Percentiles rank a stretch among this genome's conserved stretches.
phyloP scores from a whole-genome alignment of 1,284 basidiomycete genomes.

The Ustilago xerochloae region DNA sequence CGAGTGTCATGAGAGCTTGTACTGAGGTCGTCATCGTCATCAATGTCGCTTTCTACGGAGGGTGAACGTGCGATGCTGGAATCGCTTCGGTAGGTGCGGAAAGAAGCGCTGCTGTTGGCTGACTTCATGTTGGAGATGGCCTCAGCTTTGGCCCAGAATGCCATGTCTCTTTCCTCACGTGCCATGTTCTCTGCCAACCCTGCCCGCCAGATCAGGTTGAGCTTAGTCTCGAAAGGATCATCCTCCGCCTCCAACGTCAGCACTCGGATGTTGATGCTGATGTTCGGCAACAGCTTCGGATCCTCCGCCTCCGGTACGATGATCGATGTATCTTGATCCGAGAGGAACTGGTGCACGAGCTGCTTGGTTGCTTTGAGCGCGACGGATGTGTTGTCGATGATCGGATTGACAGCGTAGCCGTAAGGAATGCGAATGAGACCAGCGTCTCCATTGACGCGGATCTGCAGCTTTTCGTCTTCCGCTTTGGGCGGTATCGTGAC shows the following conservation, averaged over 20 bases:
- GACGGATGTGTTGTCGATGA: slow-evolving; percentile 69
- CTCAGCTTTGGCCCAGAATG: slow-evolving; percentile 81
- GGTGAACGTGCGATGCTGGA: slow-evolving; percentile 17
- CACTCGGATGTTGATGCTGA: slow-evolving; percentile 75
- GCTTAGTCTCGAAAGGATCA: slow-evolving; percentile 83
- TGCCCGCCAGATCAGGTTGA: slow-evolving; percentile 82
- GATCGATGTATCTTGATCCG: slow-evolving; percentile 58
- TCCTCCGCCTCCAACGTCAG: slow-evolving; percentile 82
- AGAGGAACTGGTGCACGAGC: slow-evolving; percentile 69
- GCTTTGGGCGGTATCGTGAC: slow-evolving; percentile 62
- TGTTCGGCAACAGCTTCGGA: slow-evolving; percentile 71
- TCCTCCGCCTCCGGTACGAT: slow-evolving; percentile 61
- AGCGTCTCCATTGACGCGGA: slow-evolving; percentile 75
- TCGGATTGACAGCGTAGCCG: slow-evolving; percentile 77
- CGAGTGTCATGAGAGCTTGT: slow-evolving; percentile 17
- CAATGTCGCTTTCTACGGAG: not conserved
- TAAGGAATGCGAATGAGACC: slow-evolving; percentile 82
- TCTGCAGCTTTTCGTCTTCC: slow-evolving; percentile 19
- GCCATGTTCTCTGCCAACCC: slow-evolving; percentile 80
- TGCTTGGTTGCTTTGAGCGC: slow-evolving; percentile 70
- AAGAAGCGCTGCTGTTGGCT: slow-evolving; percentile 67
- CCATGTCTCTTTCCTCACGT: slow-evolving; percentile 82
- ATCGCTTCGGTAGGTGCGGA: slow-evolving; percentile 15
- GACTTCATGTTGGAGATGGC: slow-evolving; percentile 55
- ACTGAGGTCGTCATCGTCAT: slow-evolving; percentile 13